Evolutionary conservation across 2,329 filamentous ascomycete genomes (phyloP), one percentile per base, ranked within the genome.

Genomic region (Colletotrichum costaricense): DNA sequence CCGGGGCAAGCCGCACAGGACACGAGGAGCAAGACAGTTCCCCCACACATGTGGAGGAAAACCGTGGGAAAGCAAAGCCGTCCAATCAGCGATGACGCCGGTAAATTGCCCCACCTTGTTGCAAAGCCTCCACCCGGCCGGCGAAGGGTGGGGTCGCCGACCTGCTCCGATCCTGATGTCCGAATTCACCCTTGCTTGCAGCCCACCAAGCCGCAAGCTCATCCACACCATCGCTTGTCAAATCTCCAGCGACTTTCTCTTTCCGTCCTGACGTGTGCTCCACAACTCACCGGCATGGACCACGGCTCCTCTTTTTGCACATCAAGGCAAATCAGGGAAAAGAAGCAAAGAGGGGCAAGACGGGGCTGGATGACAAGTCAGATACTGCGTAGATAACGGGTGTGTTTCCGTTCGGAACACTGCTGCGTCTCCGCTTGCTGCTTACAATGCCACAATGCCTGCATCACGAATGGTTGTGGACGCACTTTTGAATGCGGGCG

Each of bases 361-460:
- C 12, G 38, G 49, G 49, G 63, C 63, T 38, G 12, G 12, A 6
- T 42, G 46, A 66, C 62, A 58, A 54, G 55, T 46, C 30, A 24
- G 67, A 72, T n/a, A 35, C 11, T 35, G 33, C 33, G 33, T 35
- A 63, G 65, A 69, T 63, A 55, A 71, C 63, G 62, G 68, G 68
- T 42, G 56, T 30, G 52, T 11, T 55, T 54, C 68, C 56, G 56
- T 33, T 14, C 38, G 38, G 14, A 49, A 49, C 19, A n/a, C 19
- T 42, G 14, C 7, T 42, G 38, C 9, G 42, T n/a, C 65, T 72
- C 70, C 70, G 67, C 70, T 60, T 28, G 14, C 26, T 73, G 70
- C 60, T 70, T 65, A 73, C 67, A 46, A 73, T 70, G 67, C 55
- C 66, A 73, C 67, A 46, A 73, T 70, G 67, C 60, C 66, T 56